Evolutionary conservation across 78 protist species (phyloP), one percentile per base, ranked within the genome.

Genomic region (Chrysochromulina parva): DNA sequence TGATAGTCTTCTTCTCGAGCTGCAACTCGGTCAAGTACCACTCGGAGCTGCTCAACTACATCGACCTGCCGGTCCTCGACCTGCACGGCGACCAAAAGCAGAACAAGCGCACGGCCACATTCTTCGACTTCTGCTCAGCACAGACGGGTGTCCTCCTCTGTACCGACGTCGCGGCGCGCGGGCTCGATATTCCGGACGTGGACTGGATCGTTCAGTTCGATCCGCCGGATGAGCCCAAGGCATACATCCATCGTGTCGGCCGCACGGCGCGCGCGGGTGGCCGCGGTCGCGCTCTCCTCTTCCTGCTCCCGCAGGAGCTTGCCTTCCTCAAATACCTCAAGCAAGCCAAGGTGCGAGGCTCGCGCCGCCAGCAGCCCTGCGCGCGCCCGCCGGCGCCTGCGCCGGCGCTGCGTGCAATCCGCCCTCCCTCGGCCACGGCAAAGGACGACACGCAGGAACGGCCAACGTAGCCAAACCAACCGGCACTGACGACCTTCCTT

Each of bases 141-240:
- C 11, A 78, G 16, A 1, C 24, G 14, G 99, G 99, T 78, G 96
- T 97, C 19, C 93, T 98, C 17, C 90, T 99, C 19, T 97, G 97
- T 86, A 99, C 99, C 0, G 99, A 99, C 90, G 99, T 99, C 50
- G 99, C 99, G 1, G 99, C 99, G 0, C 97, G 99, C 38, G 99
- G 99, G 16, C 91, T 99, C 2, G 99, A 99, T 94, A 98, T 99
- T 74, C 99, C 90, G 24, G 73, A 80, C 3, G 94, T 92, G 20
- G 99, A 99, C 92, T 98, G 99, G 99, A 97, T 98, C 74, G 88
- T 98, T 57, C 99, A 99, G 95, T 99, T 57, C 85, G 99, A 99
- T 89, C 99, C 99, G 24, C 99, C 99, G 4, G 99, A 97, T 85
- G 99, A 97, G 80, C 98, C 99, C 22, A 91, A 38, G 48, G 95